These are phyloP conservation scores for Condylostoma magnum DNA, from an alignment of 169 alveolate genomes.

Conservation along the genomic window DNA sequence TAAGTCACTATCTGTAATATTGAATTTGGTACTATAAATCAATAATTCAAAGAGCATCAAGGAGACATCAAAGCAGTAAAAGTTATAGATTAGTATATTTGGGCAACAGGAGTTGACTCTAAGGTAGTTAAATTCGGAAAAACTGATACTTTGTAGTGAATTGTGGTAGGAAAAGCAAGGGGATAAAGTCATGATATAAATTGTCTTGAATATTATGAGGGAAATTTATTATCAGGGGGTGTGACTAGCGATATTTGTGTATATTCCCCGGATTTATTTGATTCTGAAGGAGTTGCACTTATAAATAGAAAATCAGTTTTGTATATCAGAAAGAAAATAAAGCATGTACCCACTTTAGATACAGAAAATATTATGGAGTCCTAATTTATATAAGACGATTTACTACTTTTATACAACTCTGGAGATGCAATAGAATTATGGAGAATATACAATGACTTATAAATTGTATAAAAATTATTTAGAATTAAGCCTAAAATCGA, in stretches of 20 bases:
- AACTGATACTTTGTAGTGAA: not conserved
- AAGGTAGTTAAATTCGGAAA: not conserved
- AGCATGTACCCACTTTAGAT: conserved; percentile 3
- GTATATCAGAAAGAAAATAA: not conserved
- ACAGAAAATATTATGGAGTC: too few species aligned
- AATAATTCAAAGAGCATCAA: not conserved
- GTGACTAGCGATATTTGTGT: conserved; percentile 24
- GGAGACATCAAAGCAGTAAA: not conserved
- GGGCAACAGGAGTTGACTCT: conserved; percentile 19
- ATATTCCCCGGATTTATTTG: not conserved
- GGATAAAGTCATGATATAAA: conserved; percentile 26
- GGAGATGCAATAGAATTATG: not conserved
- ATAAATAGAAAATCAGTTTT: not conserved
- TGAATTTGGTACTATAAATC: not conserved
- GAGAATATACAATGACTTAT: not conserved
- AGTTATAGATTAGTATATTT: not conserved
- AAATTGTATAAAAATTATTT: not conserved
- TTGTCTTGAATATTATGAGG: not conserved
- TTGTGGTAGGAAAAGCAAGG: conserved; percentile 7
- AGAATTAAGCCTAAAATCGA: not conserved
- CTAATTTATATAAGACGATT: not conserved
- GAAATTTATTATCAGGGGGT: conserved; percentile 17
- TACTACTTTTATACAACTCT: not conserved
- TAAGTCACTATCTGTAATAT: not conserved
- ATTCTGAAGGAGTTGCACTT: not conserved